phyloP scores from a whole-genome alignment of 1,284 basidiomycete genomes.

The Fomitopsis palustris region DNA sequence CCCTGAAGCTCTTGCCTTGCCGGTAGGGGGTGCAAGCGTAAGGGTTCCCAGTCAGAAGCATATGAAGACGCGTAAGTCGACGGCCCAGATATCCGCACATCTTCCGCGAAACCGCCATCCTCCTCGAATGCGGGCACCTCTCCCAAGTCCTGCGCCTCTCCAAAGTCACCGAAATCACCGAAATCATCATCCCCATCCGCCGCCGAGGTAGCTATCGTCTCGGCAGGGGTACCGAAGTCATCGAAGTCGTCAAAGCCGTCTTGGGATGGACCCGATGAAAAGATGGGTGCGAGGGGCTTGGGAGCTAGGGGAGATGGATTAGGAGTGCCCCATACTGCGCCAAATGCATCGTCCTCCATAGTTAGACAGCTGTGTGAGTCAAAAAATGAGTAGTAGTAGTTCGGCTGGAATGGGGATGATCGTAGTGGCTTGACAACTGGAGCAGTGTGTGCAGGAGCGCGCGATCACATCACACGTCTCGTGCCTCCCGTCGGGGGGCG shows the following conservation, averaged over 20 bases:
- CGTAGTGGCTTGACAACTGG: neutral
- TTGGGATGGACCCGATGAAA: constrained; percentile 32
- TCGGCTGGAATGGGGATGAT: neutral
- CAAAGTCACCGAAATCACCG: constrained; percentile 87
- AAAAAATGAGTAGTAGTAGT: too few relatives aligned
- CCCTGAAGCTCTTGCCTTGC: constrained; percentile 51
- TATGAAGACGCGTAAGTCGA: constrained; percentile 23
- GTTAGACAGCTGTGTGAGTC: neutral
- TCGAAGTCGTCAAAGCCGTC: constrained; percentile 63
- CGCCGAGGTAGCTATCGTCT: constrained; percentile 33
- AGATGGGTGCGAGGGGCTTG: constrained; percentile 19
- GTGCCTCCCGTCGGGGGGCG: neutral
- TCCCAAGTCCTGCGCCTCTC: constrained; percentile 50
- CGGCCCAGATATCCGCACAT: constrained; percentile 38
- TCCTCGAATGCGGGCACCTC: constrained; percentile 34
- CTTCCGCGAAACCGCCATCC: constrained; percentile 39
- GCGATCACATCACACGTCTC: constrained; percentile 5
- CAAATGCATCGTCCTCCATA: constrained; percentile 74
- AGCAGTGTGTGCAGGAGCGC: neutral
- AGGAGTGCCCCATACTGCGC: constrained; percentile 63
- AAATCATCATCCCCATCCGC: constrained; percentile 65
- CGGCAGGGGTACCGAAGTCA: constrained; percentile 60
- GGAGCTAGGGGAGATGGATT: constrained; percentile 32
- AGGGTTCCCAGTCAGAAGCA: constrained; percentile 49
- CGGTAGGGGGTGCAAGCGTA: constrained; percentile 65